A percentile compares a stretch with the other conserved stretches of the same genome.
These are phyloP conservation scores for Perkinsus chesapeaki DNA, from an alignment of 169 alveolate species.

Conservation along the genomic window DNA sequence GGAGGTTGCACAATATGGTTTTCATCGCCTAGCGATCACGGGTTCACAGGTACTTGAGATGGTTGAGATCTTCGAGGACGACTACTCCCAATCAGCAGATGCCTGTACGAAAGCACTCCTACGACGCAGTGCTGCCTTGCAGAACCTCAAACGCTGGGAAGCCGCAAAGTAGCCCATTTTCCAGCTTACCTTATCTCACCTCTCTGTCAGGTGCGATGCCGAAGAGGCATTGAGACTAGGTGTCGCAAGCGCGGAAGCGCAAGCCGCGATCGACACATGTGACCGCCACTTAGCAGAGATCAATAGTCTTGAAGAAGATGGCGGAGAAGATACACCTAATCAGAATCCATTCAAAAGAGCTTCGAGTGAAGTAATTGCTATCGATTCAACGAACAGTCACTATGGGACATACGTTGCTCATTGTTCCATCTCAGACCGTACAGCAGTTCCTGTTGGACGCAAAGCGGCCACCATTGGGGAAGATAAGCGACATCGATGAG, in stretches of 20 bases:
- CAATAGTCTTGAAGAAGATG: neutral
- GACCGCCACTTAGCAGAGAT: neutral
- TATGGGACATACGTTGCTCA: neutral
- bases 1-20: neutral
- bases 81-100: slow-evolving; percentile 50
- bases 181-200: neutral
- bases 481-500: neutral
- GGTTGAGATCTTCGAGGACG: slow-evolving; percentile 74
- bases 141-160: slow-evolving; percentile 49
- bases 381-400: neutral
- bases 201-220: slow-evolving; percentile 35
- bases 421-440: neutral
- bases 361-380: neutral
- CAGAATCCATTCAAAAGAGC: neutral
- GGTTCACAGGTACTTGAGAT: slow-evolving; percentile 46
- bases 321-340: neutral
- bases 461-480: neutral
- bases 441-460: neutral
- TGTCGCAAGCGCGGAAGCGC: neutral
- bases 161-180: slow-evolving; percentile 37
- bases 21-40: neutral
- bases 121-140: slow-evolving; percentile 65
- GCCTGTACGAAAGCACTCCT: slow-evolving; percentile 64
- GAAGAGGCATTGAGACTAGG: slow-evolving; percentile 43
- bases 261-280: neutral